Conservation (phyloP, 768 basidiomycete genomes). For the Macrolepiota fuliginosa region DNA sequence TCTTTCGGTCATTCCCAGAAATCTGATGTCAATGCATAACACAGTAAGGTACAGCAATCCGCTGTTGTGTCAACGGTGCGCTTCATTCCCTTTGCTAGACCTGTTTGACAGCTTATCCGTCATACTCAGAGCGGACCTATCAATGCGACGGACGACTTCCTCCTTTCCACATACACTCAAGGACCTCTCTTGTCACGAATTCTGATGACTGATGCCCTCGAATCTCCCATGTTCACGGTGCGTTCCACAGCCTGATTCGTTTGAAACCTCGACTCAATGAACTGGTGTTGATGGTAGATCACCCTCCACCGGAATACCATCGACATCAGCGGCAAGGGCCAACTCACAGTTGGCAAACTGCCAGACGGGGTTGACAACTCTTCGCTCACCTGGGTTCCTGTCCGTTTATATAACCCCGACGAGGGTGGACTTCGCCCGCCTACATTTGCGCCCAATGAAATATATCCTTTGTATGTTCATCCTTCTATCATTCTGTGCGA, state of each 20-base stretch:
- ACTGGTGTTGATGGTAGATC: slow-evolving; percentile 23
- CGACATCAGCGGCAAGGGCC: slow-evolving; percentile 55
- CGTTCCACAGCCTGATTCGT: slow-evolving; percentile 6
- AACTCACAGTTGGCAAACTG: slow-evolving; percentile 61
- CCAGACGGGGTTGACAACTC: slow-evolving; percentile 53
- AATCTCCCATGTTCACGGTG: slow-evolving; percentile 50
- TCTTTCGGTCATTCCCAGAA: too few species aligned
- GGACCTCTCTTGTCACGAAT: slow-evolving; percentile 49
- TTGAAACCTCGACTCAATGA: not conserved
- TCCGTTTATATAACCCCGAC: slow-evolving; percentile 48
- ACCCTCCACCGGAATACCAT: slow-evolving; percentile 60
- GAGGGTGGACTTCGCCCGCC: slow-evolving; percentile 59
- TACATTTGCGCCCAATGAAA: slow-evolving; percentile 56
- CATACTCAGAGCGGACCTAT: slow-evolving; percentile 21
- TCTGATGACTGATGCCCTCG: slow-evolving; percentile 37
- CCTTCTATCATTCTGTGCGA: not conserved
- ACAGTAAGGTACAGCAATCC: slow-evolving; percentile 38
- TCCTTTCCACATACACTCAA: slow-evolving; percentile 32
- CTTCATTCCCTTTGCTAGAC: not conserved
- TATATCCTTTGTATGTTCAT: slow-evolving; percentile 24
- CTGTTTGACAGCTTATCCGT: not conserved
- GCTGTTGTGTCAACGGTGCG: slow-evolving; percentile 22
- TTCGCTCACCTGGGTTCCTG: slow-evolving; percentile 66
- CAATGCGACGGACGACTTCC: slow-evolving; percentile 32
- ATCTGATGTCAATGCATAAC: too few species aligned